These are phyloP conservation scores for Rhododendron kiyosumense DNA, from an alignment of 148 eudicot species.

Conservation along the genomic window DNA sequence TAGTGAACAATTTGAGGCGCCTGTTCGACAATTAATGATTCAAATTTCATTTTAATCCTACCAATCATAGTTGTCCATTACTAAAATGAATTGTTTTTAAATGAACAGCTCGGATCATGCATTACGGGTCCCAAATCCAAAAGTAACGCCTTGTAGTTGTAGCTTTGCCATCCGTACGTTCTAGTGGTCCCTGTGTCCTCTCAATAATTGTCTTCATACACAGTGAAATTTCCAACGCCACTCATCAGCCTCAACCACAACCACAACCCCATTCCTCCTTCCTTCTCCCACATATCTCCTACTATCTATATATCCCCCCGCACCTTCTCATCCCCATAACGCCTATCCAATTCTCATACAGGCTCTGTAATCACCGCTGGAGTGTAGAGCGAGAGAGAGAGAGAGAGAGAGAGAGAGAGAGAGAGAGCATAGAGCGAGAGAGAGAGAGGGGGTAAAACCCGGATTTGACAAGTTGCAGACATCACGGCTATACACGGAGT, in stretches of 20 bases:
- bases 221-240: background rate
- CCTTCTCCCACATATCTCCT: background rate
- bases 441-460: constrained; percentile 46
- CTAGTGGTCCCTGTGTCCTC: background rate
- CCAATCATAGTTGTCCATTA: fast-evolving
- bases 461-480: constrained; percentile 35
- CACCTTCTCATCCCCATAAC: background rate
- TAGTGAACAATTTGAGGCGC: too few species aligned
- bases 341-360: background rate
- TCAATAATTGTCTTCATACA: background rate
- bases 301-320: background rate
- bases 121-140: fast-evolving
- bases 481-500: constrained; percentile 72
- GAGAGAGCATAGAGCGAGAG: background rate
- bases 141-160: background rate
- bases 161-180: background rate
- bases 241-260: background rate
- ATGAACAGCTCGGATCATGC: too few species aligned
- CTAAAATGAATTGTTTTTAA: fast-evolving
- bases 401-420: constrained; percentile 1
- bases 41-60: too few species aligned
- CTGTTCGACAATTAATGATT: too few species aligned
- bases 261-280: background rate
- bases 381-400: background rate
- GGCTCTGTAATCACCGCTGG: too few species aligned